Evolutionary conservation across 352 stramenopile genomes (phyloP), one percentile per base, ranked within the genome.

Genomic region (Phytophthora cajani): DNA sequence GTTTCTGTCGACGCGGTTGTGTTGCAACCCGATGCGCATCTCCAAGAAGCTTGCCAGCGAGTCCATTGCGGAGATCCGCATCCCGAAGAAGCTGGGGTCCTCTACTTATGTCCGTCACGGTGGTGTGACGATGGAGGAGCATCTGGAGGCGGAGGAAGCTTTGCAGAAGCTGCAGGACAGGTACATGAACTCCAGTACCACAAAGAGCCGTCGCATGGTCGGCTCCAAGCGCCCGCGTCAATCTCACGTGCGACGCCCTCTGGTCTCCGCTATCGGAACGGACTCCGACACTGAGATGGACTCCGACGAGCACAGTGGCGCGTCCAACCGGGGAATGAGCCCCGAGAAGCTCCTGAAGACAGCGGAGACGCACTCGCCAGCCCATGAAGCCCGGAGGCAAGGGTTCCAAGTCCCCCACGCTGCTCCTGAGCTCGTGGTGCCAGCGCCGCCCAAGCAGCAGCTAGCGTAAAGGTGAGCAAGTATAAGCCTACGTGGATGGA

Each of bases 11-110:
- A 75, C 79, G 5, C 78, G 84, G 5, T 74, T 93, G 58, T 80
- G 80, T 51, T 93, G 85, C 67, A 93, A 91, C 51, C 85, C 85
- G 16, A 93, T 91, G 84, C 79, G 85, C 17, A 82, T 92, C 32
- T 92, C 84, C 11, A 93, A 93, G 69, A 93, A 93, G 65, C 84
- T 93, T 12, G 84, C 85, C 2, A 91, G 79, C 61, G 81, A 88
- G 42, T 79, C 67, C 47, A 91, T 93, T 60, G 84, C 82, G 0
- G 79, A 87, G 40, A 81, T 89, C 53, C 81, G 75, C 50, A 92
- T 93, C 57, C 84, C 86, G 5, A 93, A 93, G 64, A 91, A 91
- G 49, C 67, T 92, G 21, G 84, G 86, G 9, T 88, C 77, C 27
- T 87, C 82, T 10, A 90, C 83, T 3, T 93, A 87, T 49, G 78